phyloP scores from a whole-genome alignment of 768 basidiomycete species.

The Xerocomellus chrysenteron region DNA sequence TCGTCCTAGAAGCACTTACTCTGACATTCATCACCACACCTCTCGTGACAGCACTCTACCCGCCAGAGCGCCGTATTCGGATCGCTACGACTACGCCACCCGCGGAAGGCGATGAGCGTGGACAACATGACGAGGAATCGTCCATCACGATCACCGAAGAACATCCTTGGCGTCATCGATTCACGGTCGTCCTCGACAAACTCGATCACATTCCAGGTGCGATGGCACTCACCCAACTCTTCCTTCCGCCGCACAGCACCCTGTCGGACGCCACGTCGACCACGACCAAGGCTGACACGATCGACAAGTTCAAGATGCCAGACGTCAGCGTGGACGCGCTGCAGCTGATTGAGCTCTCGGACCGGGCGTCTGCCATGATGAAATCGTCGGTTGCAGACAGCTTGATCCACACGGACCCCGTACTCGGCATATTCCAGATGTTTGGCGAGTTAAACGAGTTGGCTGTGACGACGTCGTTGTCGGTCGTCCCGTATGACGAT shows the following conservation, averaged over 20 bases:
- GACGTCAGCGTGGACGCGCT: no score
- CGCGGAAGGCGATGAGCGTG: conserved; percentile 36
- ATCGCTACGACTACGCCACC: conserved; percentile 25
- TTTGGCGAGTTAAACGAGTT: conserved; percentile 46
- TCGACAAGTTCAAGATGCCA: conserved; percentile 6
- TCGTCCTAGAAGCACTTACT: conserved; percentile 80
- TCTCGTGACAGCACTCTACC: conserved; percentile 64
- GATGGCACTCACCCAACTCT: conserved; percentile 86
- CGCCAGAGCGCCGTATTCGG: conserved; percentile 56
- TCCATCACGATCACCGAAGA: conserved; percentile 11
- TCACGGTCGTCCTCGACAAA: conserved; percentile 87
- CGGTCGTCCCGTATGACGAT: no score
- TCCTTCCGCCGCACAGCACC: conserved; percentile 44
- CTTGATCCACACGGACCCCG: no score
- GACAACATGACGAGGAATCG: conserved; percentile 6
- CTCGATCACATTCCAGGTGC: conserved; percentile 86
- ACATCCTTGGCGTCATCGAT: conserved; percentile 51
- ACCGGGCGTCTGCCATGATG: no score
- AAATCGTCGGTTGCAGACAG: no score
- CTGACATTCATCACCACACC: conserved; percentile 89
- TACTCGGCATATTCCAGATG: no score
- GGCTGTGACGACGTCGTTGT: no score
- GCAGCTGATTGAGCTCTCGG: no score
- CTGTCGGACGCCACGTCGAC: conserved; percentile 8
- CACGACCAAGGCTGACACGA: conserved; percentile 2